Evolutionary conservation across 768 basidiomycete species (phyloP).

Genomic region (Filobasidium floriforme): DNA sequence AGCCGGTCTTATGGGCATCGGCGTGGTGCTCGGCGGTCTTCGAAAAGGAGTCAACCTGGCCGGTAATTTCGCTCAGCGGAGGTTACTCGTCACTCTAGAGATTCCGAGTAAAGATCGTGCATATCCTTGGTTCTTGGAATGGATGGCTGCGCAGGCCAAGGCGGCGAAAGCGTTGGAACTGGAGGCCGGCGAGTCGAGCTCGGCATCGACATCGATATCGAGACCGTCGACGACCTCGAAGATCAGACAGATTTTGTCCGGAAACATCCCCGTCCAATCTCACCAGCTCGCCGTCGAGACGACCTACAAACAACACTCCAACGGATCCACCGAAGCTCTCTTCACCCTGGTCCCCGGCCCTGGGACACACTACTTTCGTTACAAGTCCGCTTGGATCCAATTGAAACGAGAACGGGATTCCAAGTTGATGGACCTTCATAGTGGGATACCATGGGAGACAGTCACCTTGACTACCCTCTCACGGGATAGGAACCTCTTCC

Average conservation of each 20-base stretch:
- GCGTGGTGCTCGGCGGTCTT: conserved; percentile 69
- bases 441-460: conserved; percentile 94
- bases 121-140: conserved; percentile 93
- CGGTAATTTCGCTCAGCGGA: conserved; percentile 68
- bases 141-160: conserved; percentile 73
- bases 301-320: conserved; percentile 71
- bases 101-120: conserved; percentile 90
- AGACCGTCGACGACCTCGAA: conserved; percentile 23
- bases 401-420: conserved; percentile 91
- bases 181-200: no score
- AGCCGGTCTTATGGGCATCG: conserved; percentile 96
- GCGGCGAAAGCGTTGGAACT: conserved; percentile 16
- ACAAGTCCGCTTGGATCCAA: conserved; percentile 89
- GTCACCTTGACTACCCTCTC: conserved; percentile 88
- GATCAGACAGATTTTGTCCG: conserved; percentile 30
- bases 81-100: conserved; percentile 89
- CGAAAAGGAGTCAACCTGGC: conserved; percentile 64
- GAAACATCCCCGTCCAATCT: conserved; percentile 56
- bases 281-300: conserved; percentile 96
- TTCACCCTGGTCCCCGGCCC: conserved; percentile 96
- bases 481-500: conserved; percentile 71
- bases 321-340: conserved; percentile 78
- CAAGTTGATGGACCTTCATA: conserved; percentile 80
- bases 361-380: conserved; percentile 86
- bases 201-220: background rate